Conservation (phyloP, 2,329 filamentous ascomycete genomes). For the Sarocladiaceae sp. region DNA sequence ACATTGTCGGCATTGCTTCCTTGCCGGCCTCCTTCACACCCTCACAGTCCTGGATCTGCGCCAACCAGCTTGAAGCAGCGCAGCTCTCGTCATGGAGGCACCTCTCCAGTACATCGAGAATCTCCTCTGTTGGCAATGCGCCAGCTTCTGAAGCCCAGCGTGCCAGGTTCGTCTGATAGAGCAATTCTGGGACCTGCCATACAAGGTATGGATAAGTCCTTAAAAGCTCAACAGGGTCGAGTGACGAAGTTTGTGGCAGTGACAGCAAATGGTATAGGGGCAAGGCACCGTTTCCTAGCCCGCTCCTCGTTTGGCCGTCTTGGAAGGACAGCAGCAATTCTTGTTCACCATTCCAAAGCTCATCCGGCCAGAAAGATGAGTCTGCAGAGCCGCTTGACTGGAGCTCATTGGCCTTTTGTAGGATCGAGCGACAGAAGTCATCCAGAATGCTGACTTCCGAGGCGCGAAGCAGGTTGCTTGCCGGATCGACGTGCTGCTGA, state of each 20-base stretch:
- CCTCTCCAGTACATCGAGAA: neutral
- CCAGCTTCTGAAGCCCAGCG: neutral
- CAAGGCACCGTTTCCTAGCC: neutral
- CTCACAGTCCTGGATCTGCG: no score
- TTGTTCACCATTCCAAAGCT: neutral
- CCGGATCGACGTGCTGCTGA: neutral
- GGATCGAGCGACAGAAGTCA: neutral
- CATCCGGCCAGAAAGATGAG: neutral
- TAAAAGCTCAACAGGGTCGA: neutral
- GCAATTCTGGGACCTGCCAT: neutral
- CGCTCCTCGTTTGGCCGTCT: neutral
- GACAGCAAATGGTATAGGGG: constrained; percentile 4
- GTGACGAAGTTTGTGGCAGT: neutral
- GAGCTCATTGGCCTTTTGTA: neutral
- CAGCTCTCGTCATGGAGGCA: neutral
- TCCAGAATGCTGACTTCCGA: neutral
- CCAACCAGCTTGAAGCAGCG: neutral
- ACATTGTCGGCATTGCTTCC: neutral
- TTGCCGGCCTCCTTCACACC: constrained; percentile 1
- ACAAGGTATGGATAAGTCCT: neutral
- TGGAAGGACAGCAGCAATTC: neutral
- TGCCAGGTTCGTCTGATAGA: neutral
- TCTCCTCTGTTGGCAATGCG: neutral
- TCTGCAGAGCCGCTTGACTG: neutral
- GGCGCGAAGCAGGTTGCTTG: neutral